Conservation (phyloP, 495 filamentous ascomycete genomes). For the Xylaria intraflava region DNA sequence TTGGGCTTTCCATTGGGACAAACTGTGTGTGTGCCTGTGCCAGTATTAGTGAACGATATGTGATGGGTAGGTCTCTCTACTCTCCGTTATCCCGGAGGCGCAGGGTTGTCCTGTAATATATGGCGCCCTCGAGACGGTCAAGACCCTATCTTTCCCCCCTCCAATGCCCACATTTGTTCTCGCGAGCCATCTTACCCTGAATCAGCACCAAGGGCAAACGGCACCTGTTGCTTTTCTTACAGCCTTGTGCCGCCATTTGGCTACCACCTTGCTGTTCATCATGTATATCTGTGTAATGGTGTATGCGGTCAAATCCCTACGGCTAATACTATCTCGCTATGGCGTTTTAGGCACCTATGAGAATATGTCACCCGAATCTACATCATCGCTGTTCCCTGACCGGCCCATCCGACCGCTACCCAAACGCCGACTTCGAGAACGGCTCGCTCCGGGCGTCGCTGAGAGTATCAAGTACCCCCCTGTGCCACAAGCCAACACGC, state of each 20-base stretch:
- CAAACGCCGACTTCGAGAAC: slow-evolving; percentile 75
- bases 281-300: slow-evolving; percentile 13
- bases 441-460: slow-evolving; percentile 75
- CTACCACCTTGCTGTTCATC: neutral
- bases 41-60: slow-evolving; percentile 4
- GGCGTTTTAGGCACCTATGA: slow-evolving; percentile 7
- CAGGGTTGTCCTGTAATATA: neutral
- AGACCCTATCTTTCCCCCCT: neutral
- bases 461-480: slow-evolving; percentile 77
- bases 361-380: slow-evolving; percentile 62
- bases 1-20: slow-evolving; percentile 1
- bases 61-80: slow-evolving; percentile 10
- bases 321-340: slow-evolving; percentile 29
- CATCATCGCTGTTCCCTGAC: slow-evolving; percentile 72
- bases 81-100: neutral
- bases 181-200: neutral
- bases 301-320: slow-evolving; percentile 19
- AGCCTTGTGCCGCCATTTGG: neutral
- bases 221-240: neutral
- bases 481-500: slow-evolving; percentile 55
- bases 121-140: neutral
- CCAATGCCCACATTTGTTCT: neutral
- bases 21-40: slow-evolving; percentile 4
- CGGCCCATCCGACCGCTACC: slow-evolving; percentile 91
- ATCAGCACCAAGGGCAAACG: neutral